Evolutionary conservation across 2,329 filamentous ascomycete species (phyloP).

Genomic region (Cryphonectria carpinicola): DNA sequence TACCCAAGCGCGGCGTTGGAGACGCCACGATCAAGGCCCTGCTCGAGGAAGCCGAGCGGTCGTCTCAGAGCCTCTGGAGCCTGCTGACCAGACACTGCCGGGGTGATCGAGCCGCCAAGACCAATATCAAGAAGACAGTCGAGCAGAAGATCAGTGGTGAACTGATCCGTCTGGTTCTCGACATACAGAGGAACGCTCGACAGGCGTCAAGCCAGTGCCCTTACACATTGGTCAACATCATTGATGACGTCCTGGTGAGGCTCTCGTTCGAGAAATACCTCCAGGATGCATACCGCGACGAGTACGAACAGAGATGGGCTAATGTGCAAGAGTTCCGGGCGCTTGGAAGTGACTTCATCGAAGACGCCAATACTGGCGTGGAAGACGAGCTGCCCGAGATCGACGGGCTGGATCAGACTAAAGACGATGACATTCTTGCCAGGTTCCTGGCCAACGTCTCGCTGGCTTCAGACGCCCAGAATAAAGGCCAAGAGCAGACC

Average conservation of each 20-base stretch:
- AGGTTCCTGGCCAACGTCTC: constrained; percentile 89
- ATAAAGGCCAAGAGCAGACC: constrained; percentile 60
- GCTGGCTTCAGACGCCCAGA: constrained; percentile 78
- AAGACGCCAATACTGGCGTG: constrained; percentile 46
- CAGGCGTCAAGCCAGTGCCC: constrained; percentile 37
- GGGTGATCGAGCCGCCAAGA: constrained; percentile 51
- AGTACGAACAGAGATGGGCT: constrained; percentile 79
- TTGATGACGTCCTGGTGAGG: constrained; percentile 62
- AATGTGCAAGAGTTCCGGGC: constrained; percentile 88
- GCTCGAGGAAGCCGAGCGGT: constrained; percentile 74
- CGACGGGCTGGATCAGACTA: constrained; percentile 70
- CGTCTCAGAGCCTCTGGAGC: constrained; percentile 73
- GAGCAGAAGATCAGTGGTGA: constrained; percentile 58
- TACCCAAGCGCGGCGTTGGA: constrained; percentile 79
- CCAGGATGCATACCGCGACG: constrained; percentile 70
- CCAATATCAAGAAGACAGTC: constrained; percentile 53
- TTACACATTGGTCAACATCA: constrained; percentile 50
- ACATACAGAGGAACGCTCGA: constrained; percentile 39
- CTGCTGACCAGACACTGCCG: constrained; percentile 64
- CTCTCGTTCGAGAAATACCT: constrained; percentile 77
- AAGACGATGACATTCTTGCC: constrained; percentile 67
- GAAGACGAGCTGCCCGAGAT: constrained; percentile 67
- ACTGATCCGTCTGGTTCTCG: constrained; percentile 50
- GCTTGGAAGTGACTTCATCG: constrained; percentile 74
- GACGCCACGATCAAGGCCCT: constrained; percentile 76